phyloP scores from a whole-genome alignment of 257 asterid genomes.

The Cinchona pubescens region DNA sequence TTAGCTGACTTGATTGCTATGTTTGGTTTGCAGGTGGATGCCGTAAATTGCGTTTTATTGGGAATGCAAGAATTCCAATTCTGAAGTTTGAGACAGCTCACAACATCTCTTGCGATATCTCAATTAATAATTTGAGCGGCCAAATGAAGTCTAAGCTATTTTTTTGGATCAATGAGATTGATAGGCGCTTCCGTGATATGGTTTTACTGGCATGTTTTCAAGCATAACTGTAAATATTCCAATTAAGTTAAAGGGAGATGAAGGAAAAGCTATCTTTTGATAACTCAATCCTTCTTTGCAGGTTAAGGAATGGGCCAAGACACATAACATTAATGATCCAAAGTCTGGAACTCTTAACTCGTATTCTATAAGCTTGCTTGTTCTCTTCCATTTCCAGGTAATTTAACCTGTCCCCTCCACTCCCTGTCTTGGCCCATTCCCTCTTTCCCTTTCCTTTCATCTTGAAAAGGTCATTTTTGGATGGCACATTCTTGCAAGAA shows the following conservation, averaged over 20 bases:
- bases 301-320: conserved; percentile 98
- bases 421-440: neutral
- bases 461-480: neutral
- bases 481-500: neutral
- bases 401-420: conserved; percentile 4
- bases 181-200: conserved; percentile 78
- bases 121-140: conserved; percentile 77
- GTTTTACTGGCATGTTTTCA: conserved; percentile 72
- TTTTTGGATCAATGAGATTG: conserved; percentile 81
- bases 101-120: conserved; percentile 82
- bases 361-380: conserved; percentile 79
- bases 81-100: conserved; percentile 62
- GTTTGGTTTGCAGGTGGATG: conserved; percentile 55
- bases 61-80: conserved; percentile 83
- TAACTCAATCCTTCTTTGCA: conserved; percentile 40
- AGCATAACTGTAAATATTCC: conserved; percentile 15
- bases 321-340: conserved; percentile 72
- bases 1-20: too few species aligned
- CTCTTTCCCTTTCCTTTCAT: neutral
- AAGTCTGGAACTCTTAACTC: conserved; percentile 81
- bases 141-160: conserved; percentile 91
- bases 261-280: conserved; percentile 13
- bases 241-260: neutral
- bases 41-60: conserved; percentile 51
- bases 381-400: conserved; percentile 93